Evolutionary conservation across 1,284 basidiomycete species (phyloP).

Genomic region (Sanghuangporus baumii): DNA sequence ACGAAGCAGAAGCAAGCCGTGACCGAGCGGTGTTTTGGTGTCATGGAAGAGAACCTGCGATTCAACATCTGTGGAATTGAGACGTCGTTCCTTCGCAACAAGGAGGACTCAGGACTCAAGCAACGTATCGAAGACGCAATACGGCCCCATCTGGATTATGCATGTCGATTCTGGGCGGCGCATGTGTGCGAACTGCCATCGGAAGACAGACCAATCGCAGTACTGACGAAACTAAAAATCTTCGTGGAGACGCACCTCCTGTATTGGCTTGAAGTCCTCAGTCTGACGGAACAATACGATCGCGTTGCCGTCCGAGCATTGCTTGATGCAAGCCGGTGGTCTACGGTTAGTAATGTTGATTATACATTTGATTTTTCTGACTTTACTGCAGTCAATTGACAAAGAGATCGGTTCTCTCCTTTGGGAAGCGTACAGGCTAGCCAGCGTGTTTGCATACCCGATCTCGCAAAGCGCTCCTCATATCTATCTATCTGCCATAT

Average conservation of each 20-base stretch:
- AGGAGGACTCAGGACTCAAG: not conserved
- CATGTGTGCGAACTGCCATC: not conserved
- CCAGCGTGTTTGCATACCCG: not conserved
- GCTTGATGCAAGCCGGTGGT: not conserved
- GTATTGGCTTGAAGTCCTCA: slow-evolving; percentile 1
- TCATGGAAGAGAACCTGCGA: not conserved
- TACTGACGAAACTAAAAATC: not conserved
- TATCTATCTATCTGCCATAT: not conserved
- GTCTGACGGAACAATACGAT: not conserved
- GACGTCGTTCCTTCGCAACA: not conserved
- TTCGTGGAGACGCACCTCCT: not conserved
- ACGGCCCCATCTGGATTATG: not conserved
- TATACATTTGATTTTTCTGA: not conserved
- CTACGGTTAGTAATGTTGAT: not conserved
- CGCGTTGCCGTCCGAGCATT: not conserved
- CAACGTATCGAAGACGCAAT: not conserved
- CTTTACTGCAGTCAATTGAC: not conserved
- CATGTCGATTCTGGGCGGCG: not conserved
- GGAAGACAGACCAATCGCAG: not conserved
- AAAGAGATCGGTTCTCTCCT: not conserved
- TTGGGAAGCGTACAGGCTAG: not conserved
- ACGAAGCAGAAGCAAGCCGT: not conserved
- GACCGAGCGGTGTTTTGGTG: not conserved
- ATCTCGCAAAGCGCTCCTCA: not conserved
- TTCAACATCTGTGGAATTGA: not conserved